Base-by-base conservation (phyloP, 768 basidiomycete genomes). In the Naganishia vaughanmartiniae region DNA sequence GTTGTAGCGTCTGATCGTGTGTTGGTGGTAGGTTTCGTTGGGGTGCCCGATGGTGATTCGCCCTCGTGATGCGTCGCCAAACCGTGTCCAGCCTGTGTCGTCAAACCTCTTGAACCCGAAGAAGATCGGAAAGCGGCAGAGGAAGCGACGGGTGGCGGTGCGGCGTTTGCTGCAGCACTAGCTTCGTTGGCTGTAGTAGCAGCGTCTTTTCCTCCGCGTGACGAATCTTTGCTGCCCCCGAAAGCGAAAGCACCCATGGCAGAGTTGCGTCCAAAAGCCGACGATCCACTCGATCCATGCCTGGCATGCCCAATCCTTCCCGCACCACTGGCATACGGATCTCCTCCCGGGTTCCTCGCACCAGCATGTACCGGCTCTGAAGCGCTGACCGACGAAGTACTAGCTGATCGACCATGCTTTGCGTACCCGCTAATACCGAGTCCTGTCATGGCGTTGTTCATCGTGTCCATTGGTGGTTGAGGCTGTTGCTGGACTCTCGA, bases 41-140 rank as follows among this genome's bases (percentile, higher is more conserved):
- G 55, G 45, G 30, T 30, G 15, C 55, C 42, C 4, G 30, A 5
- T 45, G 68, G 33, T 31, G 56, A 33, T 31, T 58, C 39, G 46
- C 56, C 48, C 63, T 69, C 68, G 21, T 69, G 68, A 46, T 69
- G 68, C 10, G 68, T 69, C 15, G 68, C 56, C 17, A 69, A 30
- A 24, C 66, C 30, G 56, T 33, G 53, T 42, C 56, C 34, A 14
- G 28, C 48, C 24, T 51, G 48, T 24, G 48, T 51, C 21, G 21
- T 24, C 4, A 26, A 2, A 6, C 48, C 48, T 12, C 48, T 21
- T 17, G 33, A 34, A 7, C 60, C 39, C 3, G 39, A 31, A 15
- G 54, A 31, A 12, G 60, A 28, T 14, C 60, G 60, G 60, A 63
- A 63, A 9, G 60, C 36, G 26, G 60, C 60, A 26, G 60, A 63